Evolutionary conservation across 2,329 filamentous ascomycete genomes (phyloP), one percentile per base, ranked within the genome.

Genomic region (Fusarium mangiferae): DNA sequence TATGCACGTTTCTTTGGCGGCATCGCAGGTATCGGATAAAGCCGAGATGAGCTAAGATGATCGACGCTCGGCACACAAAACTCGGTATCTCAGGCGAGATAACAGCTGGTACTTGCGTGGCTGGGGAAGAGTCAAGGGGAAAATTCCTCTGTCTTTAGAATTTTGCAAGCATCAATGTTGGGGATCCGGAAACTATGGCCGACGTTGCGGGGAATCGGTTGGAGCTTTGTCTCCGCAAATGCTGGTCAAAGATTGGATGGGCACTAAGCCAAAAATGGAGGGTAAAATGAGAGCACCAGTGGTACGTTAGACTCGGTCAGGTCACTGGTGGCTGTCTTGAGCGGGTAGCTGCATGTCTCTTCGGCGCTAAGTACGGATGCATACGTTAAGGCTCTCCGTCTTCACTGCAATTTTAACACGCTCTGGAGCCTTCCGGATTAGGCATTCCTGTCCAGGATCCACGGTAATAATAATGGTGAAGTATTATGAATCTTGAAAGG

Each of bases 1-100:
- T 78, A 78, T 57, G 72, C 69, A 24, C 76, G 72, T 69, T 78
- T 78, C 58, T 75, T 78, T 11, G 72, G 75, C 17, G 75, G 70
- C 76, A 78, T 78, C 35, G 55, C 57, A 66, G 38, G n/a, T n/a
- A 14, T 49, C 30, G 10, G 38, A 52, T 44, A 11, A 6, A n/a
- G 9, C 64, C 26, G 33, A 30, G 13, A 18, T 35, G 30, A 46
- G n/a, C 26, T 44, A 39, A 41, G 26, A 7, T 46, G 71, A 74
- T 72, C 67, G 62, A 65, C 70, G 22, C 48, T 57, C 18, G 12
- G 24, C 60, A 36, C 36, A 28, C 20, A 1, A 51, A 28, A 30
- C 20, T 30, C 54, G 48, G 38, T 39, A 35, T 28, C 12, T 22
- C 13, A 30, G 20, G n/a, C 14, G 14, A 28, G 28, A 48, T 17